Base-by-base conservation (phyloP, 495 filamentous ascomycete genomes). In the Neohortaea acidophila region DNA sequence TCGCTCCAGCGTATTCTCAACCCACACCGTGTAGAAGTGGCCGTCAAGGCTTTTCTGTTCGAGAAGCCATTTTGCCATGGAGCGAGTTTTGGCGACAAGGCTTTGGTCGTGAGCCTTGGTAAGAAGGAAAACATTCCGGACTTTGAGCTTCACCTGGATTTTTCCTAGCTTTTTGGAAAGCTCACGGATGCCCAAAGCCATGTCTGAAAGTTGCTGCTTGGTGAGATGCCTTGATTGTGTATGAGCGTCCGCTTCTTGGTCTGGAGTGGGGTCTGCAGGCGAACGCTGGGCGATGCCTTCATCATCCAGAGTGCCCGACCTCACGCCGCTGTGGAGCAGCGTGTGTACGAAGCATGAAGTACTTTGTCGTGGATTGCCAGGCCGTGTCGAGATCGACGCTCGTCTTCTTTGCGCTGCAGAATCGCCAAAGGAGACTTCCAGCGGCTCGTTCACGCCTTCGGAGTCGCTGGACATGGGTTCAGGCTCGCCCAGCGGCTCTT, bases 111-210 rank as follows among this genome's bases (percentile, higher is more conserved):
- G 72, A 1, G 72, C 76, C 60, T 97, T 97, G 26, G 81, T 87
- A 28, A 97, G 69, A 19, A 97, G 56, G 55, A 96, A 93, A 34
- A 97, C 70, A 40, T 67, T 80, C 58, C 74, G 74, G 38, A 89
- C 81, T 5, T 73, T 73, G 45, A 94, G 69, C 60, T 78, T 84
- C 36, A 94, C 62, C 39, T 70, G 68, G 50, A 92, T 72, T 55
- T 70, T 79, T 29, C 79, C 77, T 37, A 96, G 65, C 38, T 79
- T 79, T 56, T 94, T 84, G 21, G 80, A 81, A 32, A 97, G 63
- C 52, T 94, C 84, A 21, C 89, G 70, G 39, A 97, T 85, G 17
- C 86, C 86, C 72, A 82, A 84, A 0, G 85, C 84, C 89, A 97
- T 93, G 44, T 96, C 89, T 1, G 77, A 80, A 23, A 97, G 65